These are phyloP conservation scores for Fraxinus xanthoxyloides DNA, from an alignment of 305 asterid species.

Conservation along the genomic window DNA sequence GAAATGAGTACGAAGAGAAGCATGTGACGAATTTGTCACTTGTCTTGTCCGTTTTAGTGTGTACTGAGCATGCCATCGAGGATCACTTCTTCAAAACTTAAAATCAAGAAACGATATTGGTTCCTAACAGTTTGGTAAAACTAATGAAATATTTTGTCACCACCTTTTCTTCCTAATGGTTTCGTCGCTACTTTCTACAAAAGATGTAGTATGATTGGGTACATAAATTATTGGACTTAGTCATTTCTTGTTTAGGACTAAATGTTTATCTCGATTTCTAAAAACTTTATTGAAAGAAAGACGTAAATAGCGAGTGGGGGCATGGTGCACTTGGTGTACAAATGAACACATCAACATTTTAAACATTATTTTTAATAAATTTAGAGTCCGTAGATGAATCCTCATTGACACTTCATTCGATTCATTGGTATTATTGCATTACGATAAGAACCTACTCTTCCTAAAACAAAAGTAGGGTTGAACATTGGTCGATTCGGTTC, in stretches of 20 bases:
- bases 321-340: background rate
- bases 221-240: background rate
- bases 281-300: background rate
- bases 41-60: background rate
- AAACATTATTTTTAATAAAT: background rate
- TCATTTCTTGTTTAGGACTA: background rate
- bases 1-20: background rate
- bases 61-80: background rate
- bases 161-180: background rate
- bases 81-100: background rate
- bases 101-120: background rate
- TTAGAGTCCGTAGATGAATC: background rate
- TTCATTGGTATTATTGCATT: background rate
- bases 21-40: background rate
- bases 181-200: background rate
- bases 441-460: background rate
- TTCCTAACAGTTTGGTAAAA: background rate
- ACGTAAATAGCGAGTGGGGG: background rate
- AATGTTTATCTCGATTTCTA: background rate
- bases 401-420: background rate
- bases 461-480: too few species aligned
- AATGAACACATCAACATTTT: background rate
- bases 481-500: too few species aligned
- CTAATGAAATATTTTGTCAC: background rate
- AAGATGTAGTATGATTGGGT: background rate